phyloP scores from a whole-genome alignment of 176 grass and related monocot genomes.

The Coix lacrymajobi region DNA sequence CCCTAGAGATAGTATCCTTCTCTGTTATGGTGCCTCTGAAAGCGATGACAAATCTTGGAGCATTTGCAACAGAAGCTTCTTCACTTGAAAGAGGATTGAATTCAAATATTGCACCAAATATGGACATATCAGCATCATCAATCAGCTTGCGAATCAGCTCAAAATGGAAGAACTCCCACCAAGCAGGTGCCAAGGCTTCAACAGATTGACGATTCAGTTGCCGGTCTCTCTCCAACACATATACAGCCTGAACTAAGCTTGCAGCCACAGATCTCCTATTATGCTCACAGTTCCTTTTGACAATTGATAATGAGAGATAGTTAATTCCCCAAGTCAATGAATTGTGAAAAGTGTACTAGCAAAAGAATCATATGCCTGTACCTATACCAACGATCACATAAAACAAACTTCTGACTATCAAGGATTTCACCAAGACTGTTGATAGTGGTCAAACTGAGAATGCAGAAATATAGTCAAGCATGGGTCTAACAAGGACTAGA shows the following conservation, averaged over 20 bases:
- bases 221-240: constrained; percentile 75
- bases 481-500: background rate
- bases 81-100: constrained; percentile 50
- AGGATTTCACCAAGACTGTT: background rate
- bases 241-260: constrained; percentile 86
- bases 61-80: constrained; percentile 35
- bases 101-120: constrained; percentile 89
- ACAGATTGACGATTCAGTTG: constrained; percentile 59
- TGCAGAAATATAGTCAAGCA: background rate
- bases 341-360: constrained; percentile 1
- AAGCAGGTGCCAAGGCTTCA: constrained; percentile 59
- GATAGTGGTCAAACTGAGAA: background rate
- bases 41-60: constrained; percentile 81
- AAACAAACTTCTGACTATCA: background rate
- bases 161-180: constrained; percentile 93
- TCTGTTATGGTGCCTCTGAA: constrained; percentile 88
- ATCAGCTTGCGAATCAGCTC: constrained; percentile 72
- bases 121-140: constrained; percentile 77
- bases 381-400: constrained; percentile 5
- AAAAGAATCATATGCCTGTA: background rate
- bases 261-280: constrained; percentile 78
- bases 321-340: constrained; percentile 23
- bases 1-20: constrained; percentile 75
- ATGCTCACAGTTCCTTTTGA: constrained; percentile 60
- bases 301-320: constrained; percentile 16